phyloP scores from a whole-genome alignment of 495 filamentous ascomycete genomes.

The Penicillium silybi region DNA sequence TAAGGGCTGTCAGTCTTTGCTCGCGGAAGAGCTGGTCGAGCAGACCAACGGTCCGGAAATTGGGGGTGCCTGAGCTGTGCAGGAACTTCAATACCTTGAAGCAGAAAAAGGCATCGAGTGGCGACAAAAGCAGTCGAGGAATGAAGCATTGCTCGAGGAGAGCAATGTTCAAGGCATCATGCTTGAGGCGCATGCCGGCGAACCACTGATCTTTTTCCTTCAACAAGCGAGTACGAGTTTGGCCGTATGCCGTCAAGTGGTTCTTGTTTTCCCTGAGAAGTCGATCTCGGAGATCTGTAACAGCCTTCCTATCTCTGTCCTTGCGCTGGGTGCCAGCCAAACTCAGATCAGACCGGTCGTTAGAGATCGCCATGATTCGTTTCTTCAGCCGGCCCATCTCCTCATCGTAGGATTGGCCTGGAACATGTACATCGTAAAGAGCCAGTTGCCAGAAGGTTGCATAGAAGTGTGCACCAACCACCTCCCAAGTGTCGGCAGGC shows the following conservation, averaged over 20 bases:
- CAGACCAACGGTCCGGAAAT: constrained; percentile 81
- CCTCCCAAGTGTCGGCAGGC: constrained; percentile 60
- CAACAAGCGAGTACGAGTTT: constrained; percentile 59
- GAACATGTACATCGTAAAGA: constrained; percentile 72
- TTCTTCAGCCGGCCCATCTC: constrained; percentile 63
- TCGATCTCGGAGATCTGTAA: constrained; percentile 55
- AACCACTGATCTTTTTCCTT: constrained; percentile 85
- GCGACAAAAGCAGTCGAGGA: constrained; percentile 77
- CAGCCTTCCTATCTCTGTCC: constrained; percentile 57
- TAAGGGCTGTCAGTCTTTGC: constrained; percentile 69
- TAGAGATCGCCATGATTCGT: constrained; percentile 56
- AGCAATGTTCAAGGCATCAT: constrained; percentile 64
- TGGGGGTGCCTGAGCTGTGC: constrained; percentile 74
- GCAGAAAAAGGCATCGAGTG: constrained; percentile 80
- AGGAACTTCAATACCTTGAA: constrained; percentile 82
- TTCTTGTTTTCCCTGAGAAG: constrained; percentile 67
- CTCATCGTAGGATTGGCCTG: constrained; percentile 65
- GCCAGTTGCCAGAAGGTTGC: constrained; percentile 91
- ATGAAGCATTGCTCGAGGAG: constrained; percentile 88
- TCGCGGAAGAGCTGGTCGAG: constrained; percentile 81
- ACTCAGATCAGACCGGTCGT: constrained; percentile 68
- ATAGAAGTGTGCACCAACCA: constrained; percentile 73
- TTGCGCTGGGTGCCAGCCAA: constrained; percentile 58
- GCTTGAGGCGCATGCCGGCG: constrained; percentile 52
- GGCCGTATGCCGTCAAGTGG: constrained; percentile 60